Percentiles rank a stretch among this genome's conserved stretches.
Conservation (phyloP, 106 monocot species). For the Dioscorea zingiberensis region DNA sequence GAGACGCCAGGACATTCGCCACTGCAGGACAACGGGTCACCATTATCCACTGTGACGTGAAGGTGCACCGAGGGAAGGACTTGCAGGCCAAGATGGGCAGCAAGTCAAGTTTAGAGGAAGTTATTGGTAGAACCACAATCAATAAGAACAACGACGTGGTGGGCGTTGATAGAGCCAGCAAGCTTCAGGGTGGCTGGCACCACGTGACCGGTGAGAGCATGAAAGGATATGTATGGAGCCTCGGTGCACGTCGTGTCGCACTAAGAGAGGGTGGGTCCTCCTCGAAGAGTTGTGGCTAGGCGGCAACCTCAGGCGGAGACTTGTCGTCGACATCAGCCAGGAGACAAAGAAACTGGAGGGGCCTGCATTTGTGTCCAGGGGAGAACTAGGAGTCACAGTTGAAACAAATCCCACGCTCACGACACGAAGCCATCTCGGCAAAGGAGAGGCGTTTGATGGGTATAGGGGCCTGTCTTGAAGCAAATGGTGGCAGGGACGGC, state of each 20-base stretch:
- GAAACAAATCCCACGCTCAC: not conserved
- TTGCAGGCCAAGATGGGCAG: not conserved
- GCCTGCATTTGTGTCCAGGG: not conserved
- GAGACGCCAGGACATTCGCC: not conserved
- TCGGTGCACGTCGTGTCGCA: not conserved
- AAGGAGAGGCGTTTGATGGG: not conserved
- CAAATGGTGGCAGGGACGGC: not conserved
- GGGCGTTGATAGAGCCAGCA: not conserved
- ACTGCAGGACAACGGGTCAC: not conserved
- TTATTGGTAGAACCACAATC: not conserved
- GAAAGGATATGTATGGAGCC: not conserved
- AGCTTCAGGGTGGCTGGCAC: not conserved
- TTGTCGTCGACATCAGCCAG: not conserved
- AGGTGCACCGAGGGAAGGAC: not conserved
- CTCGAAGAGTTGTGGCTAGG: not conserved
- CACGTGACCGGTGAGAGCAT: not conserved
- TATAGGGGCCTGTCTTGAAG: not conserved
- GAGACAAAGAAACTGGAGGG: not conserved
- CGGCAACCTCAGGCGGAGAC: not conserved
- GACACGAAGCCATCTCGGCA: not conserved
- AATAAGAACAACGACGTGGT: not conserved
- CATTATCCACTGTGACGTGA: not conserved
- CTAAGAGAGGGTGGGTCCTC: not conserved
- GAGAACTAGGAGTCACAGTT: not conserved
- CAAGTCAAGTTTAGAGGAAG: not conserved